Conservation (phyloP, 1,284 basidiomycete genomes). For the Leccinum insolens region DNA sequence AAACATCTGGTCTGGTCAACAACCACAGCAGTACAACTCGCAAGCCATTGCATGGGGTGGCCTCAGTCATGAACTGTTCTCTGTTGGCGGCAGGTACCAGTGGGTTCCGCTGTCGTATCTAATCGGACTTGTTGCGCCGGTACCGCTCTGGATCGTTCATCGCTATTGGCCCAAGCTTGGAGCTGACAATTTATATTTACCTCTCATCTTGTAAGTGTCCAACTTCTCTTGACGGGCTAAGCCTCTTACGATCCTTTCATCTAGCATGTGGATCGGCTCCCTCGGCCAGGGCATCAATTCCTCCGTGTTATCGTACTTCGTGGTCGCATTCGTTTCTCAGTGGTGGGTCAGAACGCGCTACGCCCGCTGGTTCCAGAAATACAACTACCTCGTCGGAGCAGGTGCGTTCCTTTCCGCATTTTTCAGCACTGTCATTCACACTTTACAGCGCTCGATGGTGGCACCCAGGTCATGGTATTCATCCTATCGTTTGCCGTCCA, state of each 20-base stretch:
- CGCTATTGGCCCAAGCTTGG: constrained; percentile 48
- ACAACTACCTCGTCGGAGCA: constrained; percentile 51
- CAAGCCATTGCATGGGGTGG: constrained; percentile 70
- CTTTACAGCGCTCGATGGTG: constrained; percentile 54
- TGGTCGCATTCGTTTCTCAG: no score
- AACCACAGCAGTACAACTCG: constrained; percentile 61
- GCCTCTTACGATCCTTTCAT: constrained; percentile 4
- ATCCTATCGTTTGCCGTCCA: constrained; percentile 73
- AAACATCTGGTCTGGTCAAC: constrained; percentile 65
- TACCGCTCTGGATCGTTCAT: constrained; percentile 58
- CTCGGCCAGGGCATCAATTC: no score
- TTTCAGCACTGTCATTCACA: neutral
- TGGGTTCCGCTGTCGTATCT: constrained; percentile 58
- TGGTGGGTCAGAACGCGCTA: no score
- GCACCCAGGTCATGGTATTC: constrained; percentile 71
- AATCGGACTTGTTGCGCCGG: constrained; percentile 56
- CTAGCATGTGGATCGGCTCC: no score
- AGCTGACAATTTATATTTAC: constrained; percentile 46
- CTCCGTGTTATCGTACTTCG: no score
- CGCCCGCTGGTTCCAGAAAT: constrained; percentile 31
- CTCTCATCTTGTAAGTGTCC: constrained; percentile 41
- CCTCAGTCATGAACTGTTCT: constrained; percentile 59
- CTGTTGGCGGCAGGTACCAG: constrained; percentile 55
- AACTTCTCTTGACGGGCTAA: neutral
- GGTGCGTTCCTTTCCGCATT: constrained; percentile 27